These are phyloP conservation scores for Podaxis pistillaris DNA, from an alignment of 768 basidiomycete species.

Conservation along the genomic window DNA sequence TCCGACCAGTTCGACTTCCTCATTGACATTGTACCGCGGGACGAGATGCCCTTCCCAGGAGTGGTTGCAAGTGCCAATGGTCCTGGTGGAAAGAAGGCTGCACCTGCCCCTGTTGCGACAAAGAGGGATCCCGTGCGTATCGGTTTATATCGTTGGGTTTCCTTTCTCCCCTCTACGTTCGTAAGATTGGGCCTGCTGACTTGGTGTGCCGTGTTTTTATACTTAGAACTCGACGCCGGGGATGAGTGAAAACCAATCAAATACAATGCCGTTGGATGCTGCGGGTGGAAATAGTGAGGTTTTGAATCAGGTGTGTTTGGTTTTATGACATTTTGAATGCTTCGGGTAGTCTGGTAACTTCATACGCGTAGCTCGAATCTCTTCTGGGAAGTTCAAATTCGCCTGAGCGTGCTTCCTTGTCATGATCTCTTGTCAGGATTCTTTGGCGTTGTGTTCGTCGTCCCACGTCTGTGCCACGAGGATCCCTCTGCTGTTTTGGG, in stretches of 20 bases:
- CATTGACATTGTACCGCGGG: constrained; percentile 92
- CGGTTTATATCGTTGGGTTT: not conserved
- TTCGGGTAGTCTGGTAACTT: not conserved
- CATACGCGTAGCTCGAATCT: not conserved
- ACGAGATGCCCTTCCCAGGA: constrained; percentile 50
- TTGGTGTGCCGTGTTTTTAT: not conserved
- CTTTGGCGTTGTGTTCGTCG: not conserved
- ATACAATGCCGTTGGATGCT: not conserved
- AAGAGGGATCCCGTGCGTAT: constrained; percentile 11
- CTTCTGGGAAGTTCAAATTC: constrained; percentile 9
- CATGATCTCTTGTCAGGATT: not conserved
- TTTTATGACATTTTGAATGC: not conserved
- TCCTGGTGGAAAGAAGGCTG: constrained; percentile 11
- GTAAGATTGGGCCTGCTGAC: not conserved
- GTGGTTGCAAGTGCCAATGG: constrained; percentile 14
- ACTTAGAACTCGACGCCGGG: constrained; percentile 1
- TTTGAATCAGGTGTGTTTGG: constrained; percentile 9
- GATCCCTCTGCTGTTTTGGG: not conserved
- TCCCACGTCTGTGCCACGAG: not conserved
- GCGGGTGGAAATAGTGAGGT: constrained; percentile 6
- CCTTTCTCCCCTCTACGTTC: not conserved
- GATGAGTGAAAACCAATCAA: constrained; percentile 6
- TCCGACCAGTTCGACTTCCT: constrained; percentile 98
- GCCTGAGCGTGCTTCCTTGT: constrained; percentile 5
- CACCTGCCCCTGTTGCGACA: constrained; percentile 1